Conservation (phyloP, 2,329 filamentous ascomycete genomes). For the Botrytis squamosa region DNA sequence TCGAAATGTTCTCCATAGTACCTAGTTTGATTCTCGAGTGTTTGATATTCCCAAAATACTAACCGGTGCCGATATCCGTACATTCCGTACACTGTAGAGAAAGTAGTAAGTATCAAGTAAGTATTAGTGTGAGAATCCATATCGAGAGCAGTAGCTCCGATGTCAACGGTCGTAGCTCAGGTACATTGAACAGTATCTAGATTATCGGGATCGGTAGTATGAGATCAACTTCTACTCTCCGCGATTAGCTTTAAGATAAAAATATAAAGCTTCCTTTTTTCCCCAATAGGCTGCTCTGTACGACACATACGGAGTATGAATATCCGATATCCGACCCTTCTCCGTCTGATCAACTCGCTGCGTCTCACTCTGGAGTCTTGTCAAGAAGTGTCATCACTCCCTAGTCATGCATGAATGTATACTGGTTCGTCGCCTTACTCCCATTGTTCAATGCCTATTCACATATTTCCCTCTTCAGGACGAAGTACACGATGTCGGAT, state of each 20-base stretch:
- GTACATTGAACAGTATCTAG: neutral
- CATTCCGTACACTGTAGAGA: neutral
- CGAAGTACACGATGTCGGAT: neutral
- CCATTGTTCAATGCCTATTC: neutral
- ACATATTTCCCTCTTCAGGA: neutral
- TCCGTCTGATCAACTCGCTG: neutral
- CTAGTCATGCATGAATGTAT: neutral
- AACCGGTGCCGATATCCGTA: neutral
- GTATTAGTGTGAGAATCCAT: neutral
- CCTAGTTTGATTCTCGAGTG: neutral
- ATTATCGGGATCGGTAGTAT: neutral
- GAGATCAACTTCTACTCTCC: neutral
- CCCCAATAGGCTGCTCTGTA: neutral
- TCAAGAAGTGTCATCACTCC: neutral
- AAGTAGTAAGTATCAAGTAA: neutral
- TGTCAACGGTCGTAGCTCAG: neutral
- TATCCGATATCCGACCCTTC: neutral
- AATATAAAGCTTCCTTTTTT: neutral
- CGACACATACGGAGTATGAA: neutral
- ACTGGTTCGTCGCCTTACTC: neutral
- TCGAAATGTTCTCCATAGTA: neutral
- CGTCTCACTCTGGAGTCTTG: neutral
- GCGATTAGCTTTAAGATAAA: neutral
- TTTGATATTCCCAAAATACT: neutral
- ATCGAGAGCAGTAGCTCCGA: neutral